A percentile compares a stretch with the other conserved stretches of the same genome.
Conservation (phyloP, 495 filamentous ascomycete species). For the Hyaloscypha finlandica region DNA sequence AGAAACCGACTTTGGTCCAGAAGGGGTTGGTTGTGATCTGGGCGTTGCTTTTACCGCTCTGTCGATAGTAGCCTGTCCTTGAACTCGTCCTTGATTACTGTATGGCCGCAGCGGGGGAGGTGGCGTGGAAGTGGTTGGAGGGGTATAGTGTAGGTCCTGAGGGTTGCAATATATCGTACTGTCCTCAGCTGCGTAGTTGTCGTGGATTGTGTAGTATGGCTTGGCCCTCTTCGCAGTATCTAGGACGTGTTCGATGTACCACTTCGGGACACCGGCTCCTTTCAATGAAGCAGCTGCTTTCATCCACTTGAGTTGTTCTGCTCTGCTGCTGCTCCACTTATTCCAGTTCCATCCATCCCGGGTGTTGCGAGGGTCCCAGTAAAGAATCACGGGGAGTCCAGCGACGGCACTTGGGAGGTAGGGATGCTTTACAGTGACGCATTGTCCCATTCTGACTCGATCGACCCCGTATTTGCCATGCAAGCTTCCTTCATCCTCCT, state of each 20-base stretch:
- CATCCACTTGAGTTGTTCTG: background rate
- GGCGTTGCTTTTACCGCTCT: background rate
- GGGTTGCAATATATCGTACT: background rate
- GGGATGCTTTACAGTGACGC: background rate
- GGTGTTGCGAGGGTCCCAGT: constrained; percentile 8
- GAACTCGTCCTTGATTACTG: background rate
- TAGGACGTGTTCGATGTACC: background rate
- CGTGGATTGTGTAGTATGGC: too few species aligned
- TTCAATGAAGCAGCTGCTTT: background rate
- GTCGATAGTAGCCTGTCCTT: too few species aligned
- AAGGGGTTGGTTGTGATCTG: background rate
- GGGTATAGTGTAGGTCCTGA: background rate
- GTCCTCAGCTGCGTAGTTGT: too few species aligned
- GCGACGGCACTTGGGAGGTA: background rate
- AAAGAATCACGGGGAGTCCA: background rate
- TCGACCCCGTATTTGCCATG: background rate
- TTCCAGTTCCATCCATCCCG: background rate
- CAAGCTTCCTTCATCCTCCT: background rate
- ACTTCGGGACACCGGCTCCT: background rate
- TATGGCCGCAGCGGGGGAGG: background rate
- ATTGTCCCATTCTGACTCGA: background rate
- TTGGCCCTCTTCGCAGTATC: background rate
- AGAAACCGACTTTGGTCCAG: too few species aligned
- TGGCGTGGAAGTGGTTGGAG: background rate
- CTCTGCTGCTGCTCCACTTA: background rate